phyloP scores from a whole-genome alignment of 2,329 filamentous ascomycete genomes.

The Tolypocladium paradoxum region DNA sequence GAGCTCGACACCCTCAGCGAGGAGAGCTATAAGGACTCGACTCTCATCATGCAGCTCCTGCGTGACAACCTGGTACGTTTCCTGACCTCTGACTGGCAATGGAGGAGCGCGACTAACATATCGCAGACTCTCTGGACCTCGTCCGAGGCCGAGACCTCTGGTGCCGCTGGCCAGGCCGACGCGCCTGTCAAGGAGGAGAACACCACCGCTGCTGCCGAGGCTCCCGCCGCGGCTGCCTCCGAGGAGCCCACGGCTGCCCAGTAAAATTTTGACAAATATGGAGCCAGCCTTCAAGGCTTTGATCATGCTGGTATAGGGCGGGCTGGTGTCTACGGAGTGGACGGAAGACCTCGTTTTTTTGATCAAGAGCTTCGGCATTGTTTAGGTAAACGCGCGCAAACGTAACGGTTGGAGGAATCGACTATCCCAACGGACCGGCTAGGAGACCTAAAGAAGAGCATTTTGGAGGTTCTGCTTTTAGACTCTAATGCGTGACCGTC shows the following conservation, averaged over 20 bases:
- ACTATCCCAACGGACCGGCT: slow-evolving; percentile 26
- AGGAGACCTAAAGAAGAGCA: slow-evolving; percentile 33
- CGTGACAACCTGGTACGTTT: slow-evolving; percentile 80
- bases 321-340: slow-evolving; percentile 56
- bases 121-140: slow-evolving; percentile 94
- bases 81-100: too few relatives aligned
- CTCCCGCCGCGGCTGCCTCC: slow-evolving; percentile 33
- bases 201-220: slow-evolving; percentile 44
- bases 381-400: slow-evolving; percentile 35
- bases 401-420: slow-evolving; percentile 23
- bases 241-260: slow-evolving; percentile 62
- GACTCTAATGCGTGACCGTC: slow-evolving; percentile 45
- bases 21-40: slow-evolving; percentile 99
- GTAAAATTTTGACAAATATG: slow-evolving; percentile 30
- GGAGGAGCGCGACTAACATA: slow-evolving; percentile 15
- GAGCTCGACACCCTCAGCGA: slow-evolving; percentile 95
- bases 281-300: slow-evolving; percentile 17
- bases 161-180: slow-evolving; percentile 39
- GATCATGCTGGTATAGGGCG: slow-evolving; percentile 30
- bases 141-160: slow-evolving; percentile 83
- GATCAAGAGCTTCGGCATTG: slow-evolving; percentile 35
- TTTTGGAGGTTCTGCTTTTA: slow-evolving; percentile 42
- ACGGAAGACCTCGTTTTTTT: slow-evolving; percentile 47
- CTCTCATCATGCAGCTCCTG: slow-evolving; percentile 96
- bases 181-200: slow-evolving; percentile 32